Conservation (phyloP, 2,329 filamentous ascomycete genomes). For the Coniochaeta prunicola region DNA sequence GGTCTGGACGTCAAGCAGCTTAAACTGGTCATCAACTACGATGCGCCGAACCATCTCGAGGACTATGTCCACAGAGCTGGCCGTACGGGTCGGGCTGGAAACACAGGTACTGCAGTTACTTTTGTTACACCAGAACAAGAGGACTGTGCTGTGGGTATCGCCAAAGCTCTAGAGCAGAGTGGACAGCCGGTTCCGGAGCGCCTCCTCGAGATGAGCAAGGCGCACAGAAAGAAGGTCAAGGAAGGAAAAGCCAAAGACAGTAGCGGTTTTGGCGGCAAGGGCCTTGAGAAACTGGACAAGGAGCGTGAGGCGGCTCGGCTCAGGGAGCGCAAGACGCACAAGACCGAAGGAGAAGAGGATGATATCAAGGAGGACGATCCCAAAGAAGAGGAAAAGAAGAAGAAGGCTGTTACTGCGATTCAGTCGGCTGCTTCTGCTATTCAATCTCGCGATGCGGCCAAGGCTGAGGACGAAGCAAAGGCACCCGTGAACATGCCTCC, state of each 20-base stretch:
- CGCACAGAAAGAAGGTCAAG: constrained; percentile 86
- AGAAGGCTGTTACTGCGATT: constrained; percentile 59
- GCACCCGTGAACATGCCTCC: constrained; percentile 12
- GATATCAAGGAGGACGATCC: constrained; percentile 67
- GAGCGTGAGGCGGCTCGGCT: constrained; percentile 82
- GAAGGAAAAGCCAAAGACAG: constrained; percentile 83
- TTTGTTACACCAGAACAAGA: constrained; percentile 91
- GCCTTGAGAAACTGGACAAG: constrained; percentile 83
- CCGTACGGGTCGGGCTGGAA: constrained; percentile 88
- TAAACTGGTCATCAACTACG: constrained; percentile 93
- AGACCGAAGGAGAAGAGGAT: constrained; percentile 78
- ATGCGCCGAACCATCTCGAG: constrained; percentile 88
- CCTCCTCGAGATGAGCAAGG: constrained; percentile 57
- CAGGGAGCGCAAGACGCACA: constrained; percentile 82
- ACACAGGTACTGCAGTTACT: constrained; percentile 89
- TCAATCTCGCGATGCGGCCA: constrained; percentile 42
- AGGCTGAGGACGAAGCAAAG: constrained; percentile 32
- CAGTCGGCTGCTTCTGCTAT: constrained; percentile 54
- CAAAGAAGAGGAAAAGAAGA: constrained; percentile 61
- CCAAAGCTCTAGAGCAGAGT: constrained; percentile 88
- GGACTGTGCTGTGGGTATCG: constrained; percentile 79
- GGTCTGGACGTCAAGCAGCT: constrained; percentile 94
- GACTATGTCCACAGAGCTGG: constrained; percentile 95
- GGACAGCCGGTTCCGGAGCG: constrained; percentile 73
- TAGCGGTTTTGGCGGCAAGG: constrained; percentile 90